Conservation (phyloP, 257 asterid genomes). For the Solanum dulcamara region DNA sequence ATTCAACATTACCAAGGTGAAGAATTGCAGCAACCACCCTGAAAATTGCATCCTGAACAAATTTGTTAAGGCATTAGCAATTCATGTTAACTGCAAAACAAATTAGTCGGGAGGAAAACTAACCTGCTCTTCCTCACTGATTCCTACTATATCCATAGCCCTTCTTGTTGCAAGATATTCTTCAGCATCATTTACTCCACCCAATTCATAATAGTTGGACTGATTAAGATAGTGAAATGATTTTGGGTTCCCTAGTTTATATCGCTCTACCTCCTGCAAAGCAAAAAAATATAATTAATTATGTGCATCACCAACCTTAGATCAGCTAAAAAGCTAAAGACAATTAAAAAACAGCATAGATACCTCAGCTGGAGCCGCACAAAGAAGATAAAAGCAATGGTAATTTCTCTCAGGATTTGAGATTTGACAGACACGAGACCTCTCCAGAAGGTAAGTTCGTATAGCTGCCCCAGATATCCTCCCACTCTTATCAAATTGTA, state of each 20-base stretch:
- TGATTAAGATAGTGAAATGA: conserved; percentile 87
- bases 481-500: conserved; percentile 94
- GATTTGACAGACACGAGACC: conserved; percentile 97
- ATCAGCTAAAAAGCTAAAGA: not conserved
- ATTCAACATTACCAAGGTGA: conserved; percentile 93
- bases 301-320: not conserved
- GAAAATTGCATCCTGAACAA: conserved; percentile 79
- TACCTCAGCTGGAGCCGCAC: conserved; percentile 96
- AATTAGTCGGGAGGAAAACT: conserved; percentile 8
- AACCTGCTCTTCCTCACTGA: conserved; percentile 95
- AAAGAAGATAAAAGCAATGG: conserved; percentile 96
- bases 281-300: not conserved
- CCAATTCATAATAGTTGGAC: conserved; percentile 72
- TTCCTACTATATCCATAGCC: conserved; percentile 99
- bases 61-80: conserved; percentile 6
- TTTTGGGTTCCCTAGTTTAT: conserved; percentile 63
- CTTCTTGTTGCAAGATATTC: conserved; percentile 93
- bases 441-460: conserved; percentile 93
- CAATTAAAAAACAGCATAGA: not conserved
- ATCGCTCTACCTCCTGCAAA: conserved; percentile 72
- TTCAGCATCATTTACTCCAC: conserved; percentile 81
- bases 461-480: conserved; percentile 99
- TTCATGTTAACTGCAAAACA: conserved; percentile 3
- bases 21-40: conserved; percentile 94
- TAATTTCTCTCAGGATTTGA: conserved; percentile 96